phyloP scores from a whole-genome alignment of 148 eudicot species.

The Rheum nobile region DNA sequence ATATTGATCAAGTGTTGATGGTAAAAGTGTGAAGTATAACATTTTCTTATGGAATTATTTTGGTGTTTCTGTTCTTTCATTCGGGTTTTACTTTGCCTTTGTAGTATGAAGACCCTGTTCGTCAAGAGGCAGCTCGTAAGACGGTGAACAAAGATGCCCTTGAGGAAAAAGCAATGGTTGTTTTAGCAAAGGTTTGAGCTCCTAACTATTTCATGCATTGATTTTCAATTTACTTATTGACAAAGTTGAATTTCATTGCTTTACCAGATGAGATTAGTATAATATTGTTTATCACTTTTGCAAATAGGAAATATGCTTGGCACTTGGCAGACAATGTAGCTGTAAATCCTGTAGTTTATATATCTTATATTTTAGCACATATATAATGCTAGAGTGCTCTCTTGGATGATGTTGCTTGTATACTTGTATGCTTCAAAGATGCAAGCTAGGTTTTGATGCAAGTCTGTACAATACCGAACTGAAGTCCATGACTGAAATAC shows the following conservation, averaged over 20 bases:
- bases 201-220: background rate
- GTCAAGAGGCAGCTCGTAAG: slow-evolving; percentile 78
- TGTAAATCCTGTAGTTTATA: background rate
- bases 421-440: background rate
- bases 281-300: background rate
- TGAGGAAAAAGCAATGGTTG: slow-evolving; percentile 81
- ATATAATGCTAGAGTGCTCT: background rate
- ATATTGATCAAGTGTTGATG: slow-evolving; percentile 65
- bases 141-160: slow-evolving; percentile 68
- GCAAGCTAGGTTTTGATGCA: background rate
- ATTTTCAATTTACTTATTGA: background rate
- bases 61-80: background rate
- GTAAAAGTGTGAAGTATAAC: slow-evolving; percentile 18
- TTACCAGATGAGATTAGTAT: background rate
- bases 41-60: background rate
- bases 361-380: background rate
- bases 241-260: background rate
- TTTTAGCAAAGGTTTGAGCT: slow-evolving; percentile 60
- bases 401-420: background rate
- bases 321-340: background rate
- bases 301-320: background rate
- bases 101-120: slow-evolving; percentile 73
- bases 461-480: background rate
- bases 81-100: slow-evolving; percentile 7
- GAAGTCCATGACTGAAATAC: background rate